A percentile compares a stretch with the other conserved stretches of the same genome.
These are phyloP conservation scores for Ogataea degrootiae DNA, from an alignment of 805 yeast species.

Conservation along the genomic window DNA sequence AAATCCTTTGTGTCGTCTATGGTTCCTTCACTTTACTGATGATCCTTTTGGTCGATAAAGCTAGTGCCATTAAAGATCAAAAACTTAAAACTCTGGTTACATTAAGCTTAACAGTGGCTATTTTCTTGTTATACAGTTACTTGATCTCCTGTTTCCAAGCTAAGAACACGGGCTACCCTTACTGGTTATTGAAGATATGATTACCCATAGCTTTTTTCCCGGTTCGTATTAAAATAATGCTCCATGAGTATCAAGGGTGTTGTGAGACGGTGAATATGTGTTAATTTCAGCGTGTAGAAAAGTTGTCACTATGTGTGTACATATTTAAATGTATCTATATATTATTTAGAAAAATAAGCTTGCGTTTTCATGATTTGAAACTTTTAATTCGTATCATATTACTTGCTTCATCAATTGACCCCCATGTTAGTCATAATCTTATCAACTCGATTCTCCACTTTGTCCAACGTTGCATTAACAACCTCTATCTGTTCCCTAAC, in stretches of 20 bases:
- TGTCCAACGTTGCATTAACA: conserved; percentile 28
- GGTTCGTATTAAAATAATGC: neutral
- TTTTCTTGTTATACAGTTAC: conserved; percentile 58
- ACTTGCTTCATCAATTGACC: neutral
- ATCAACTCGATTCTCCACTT: conserved; percentile 34
- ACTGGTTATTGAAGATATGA: conserved; percentile 35
- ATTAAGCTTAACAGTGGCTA: conserved; percentile 34
- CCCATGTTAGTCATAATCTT: conserved; percentile 18
- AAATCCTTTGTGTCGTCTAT: conserved; percentile 69
- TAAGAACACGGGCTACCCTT: conserved; percentile 79
- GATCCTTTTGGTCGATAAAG: conserved; percentile 53
- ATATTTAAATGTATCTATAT: too few relatives aligned
- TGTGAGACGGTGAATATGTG: neutral
- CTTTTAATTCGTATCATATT: too few relatives aligned
- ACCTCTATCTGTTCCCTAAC: conserved; percentile 21
- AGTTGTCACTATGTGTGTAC: too few relatives aligned
- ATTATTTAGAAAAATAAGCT: neutral
- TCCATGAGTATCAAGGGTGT: neutral
- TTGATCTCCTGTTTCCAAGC: conserved; percentile 60
- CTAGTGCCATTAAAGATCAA: conserved; percentile 44
- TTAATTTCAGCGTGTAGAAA: too few relatives aligned
- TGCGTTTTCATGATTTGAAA: neutral
- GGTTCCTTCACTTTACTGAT: conserved; percentile 60
- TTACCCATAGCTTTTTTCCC: conserved; percentile 10
- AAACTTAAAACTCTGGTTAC: conserved; percentile 48